phyloP scores from a whole-genome alignment of 768 basidiomycete genomes.

The Lentinula lateritia region DNA sequence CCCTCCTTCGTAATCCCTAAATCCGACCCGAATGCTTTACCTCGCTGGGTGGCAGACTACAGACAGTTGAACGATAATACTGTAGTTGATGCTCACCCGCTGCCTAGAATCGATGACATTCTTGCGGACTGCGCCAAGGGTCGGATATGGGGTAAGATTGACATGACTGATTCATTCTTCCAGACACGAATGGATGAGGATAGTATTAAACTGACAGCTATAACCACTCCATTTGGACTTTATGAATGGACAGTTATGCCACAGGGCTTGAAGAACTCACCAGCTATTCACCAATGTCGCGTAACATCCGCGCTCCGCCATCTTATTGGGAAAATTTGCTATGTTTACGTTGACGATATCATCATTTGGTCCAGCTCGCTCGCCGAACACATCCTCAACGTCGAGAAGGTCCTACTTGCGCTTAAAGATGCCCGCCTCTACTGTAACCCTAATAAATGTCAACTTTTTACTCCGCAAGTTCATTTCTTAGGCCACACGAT shows the following conservation, averaged over 20 bases:
- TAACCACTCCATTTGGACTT: conserved; percentile 26
- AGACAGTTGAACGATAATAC: too few species aligned
- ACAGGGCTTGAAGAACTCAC: conserved; percentile 22
- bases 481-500: too few species aligned
- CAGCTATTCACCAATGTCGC: conserved; percentile 19
- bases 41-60: too few species aligned
- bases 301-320: conserved; percentile 15
- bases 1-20: too few species aligned
- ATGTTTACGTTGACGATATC: conserved; percentile 29
- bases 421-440: too few species aligned
- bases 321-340: too few species aligned
- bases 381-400: conserved; percentile 13
- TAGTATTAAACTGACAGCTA: conserved; percentile 22
- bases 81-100: too few species aligned
- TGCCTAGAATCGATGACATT: conserved; percentile 33
- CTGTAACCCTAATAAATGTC: too few species aligned
- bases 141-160: neutral
- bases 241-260: conserved; percentile 34
- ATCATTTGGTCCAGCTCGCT: conserved; percentile 24
- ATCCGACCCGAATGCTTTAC: too few species aligned
- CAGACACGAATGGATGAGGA: conserved; percentile 22
- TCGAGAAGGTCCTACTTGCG: too few species aligned
- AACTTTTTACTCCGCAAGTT: too few species aligned
- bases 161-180: neutral
- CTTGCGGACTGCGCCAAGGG: conserved; percentile 25